Conservation (phyloP, 306 rosid species). For the Phaseolus lunatus region DNA sequence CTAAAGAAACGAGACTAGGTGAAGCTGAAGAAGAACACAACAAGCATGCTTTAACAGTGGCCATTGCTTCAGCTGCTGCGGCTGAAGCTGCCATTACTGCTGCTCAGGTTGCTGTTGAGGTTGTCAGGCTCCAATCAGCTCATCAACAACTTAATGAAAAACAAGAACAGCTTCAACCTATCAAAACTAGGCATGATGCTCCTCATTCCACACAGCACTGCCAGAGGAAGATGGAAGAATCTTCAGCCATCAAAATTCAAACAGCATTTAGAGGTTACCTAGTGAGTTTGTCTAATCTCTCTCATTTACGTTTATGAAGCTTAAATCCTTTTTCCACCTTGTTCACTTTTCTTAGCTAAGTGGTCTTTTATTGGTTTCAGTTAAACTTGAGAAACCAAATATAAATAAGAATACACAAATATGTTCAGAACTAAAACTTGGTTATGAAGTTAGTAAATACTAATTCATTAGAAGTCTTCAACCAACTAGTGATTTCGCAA, state of each 20-base stretch:
- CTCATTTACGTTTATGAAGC: background rate
- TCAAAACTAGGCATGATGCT: conserved; percentile 43
- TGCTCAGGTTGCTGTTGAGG: conserved; percentile 66
- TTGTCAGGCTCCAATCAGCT: conserved; percentile 55
- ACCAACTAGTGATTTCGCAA: conserved; percentile 6
- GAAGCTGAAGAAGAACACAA: conserved; percentile 71
- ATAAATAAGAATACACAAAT: background rate
- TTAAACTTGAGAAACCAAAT: background rate
- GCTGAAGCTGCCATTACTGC: conserved; percentile 64
- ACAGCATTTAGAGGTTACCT: conserved; percentile 83
- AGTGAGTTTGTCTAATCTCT: conserved; percentile 63
- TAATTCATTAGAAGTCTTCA: conserved; percentile 2
- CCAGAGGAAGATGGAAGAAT: conserved; percentile 55
- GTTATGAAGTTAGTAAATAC: background rate
- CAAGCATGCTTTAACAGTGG: conserved; percentile 65
- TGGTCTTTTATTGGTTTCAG: background rate
- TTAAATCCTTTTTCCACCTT: background rate
- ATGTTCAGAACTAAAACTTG: conserved; percentile 13
- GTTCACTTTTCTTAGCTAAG: conserved; percentile 2
- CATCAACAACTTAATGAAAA: conserved; percentile 41
- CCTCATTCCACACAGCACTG: conserved; percentile 33
- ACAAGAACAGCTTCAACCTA: conserved; percentile 35
- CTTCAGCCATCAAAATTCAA: conserved; percentile 78
- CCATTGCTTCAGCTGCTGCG: conserved; percentile 67
- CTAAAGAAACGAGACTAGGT: conserved; percentile 41